Base-by-base conservation (phyloP, 805 yeast species). In the Teunomyces aglyptinius region DNA sequence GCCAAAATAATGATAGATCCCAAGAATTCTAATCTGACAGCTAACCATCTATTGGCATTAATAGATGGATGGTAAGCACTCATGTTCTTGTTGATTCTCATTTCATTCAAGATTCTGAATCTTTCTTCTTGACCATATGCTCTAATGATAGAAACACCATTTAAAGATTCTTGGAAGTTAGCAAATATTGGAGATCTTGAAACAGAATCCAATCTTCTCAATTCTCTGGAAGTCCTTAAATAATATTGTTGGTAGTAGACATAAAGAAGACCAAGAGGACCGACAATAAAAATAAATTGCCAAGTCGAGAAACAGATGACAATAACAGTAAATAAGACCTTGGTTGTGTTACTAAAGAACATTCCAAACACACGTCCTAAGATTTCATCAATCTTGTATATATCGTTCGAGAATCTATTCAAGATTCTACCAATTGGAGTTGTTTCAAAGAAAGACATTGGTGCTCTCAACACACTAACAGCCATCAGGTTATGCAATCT, bases 1-100 rank as follows among this genome's bases (percentile, higher is more conserved):
- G 88, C 85, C 49, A 90, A 77, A 58, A 94, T 92, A 51, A 94
- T 87, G 38, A 91, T 57, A 1, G 97, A 86, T 27, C 99, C 98
- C 54, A 94, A 73, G 53, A 88, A 83, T 67, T 95, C 98, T 49
- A 94, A 76, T 60, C 99, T 80, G 8, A 89, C 96, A 7, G 98
- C 97, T 50, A 94, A 78, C 99, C 99, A 94, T 71, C 99, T 82
- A 65, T 95, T 94, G 10, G 97, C 91, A 63, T 88, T 86, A 47
- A 90, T 82, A 8, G 96, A 79, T 24, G 97, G 97, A 74, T 89
- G 95, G 60, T 81, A 89, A 0, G 98, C 98, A 57, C 86, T 78
- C 86, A 92, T 82, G 64, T 94, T 92, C 58, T 79, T 80, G 61
- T 94, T 98, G 57, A 91, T 78, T 61, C 87, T 80, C 34, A 78